phyloP scores from a whole-genome alignment of 2,329 filamentous ascomycete genomes.

The Biscogniauxia sp. region DNA sequence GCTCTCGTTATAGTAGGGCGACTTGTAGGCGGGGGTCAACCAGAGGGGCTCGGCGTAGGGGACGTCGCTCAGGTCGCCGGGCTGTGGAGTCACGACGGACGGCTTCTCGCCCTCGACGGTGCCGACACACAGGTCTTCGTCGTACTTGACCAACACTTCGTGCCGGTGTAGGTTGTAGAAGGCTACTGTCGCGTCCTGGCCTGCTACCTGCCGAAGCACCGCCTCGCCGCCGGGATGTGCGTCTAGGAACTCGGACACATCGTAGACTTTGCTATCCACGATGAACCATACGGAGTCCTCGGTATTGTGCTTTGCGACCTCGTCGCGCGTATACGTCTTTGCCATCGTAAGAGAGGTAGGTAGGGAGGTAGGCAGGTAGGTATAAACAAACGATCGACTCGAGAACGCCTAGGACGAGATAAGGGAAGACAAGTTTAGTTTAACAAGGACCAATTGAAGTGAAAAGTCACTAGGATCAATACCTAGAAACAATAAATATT shows the following conservation, averaged over 20 bases:
- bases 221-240: conserved; percentile 81
- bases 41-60: conserved; percentile 86
- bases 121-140: conserved; percentile 68
- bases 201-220: conserved; percentile 77
- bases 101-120: conserved; percentile 72
- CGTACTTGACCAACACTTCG: conserved; percentile 82
- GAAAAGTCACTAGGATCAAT: too few species aligned
- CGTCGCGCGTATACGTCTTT: conserved; percentile 56
- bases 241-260: conserved; percentile 80
- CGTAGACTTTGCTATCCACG: conserved; percentile 84
- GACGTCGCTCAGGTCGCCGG: conserved; percentile 71
- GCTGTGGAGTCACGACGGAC: conserved; percentile 65
- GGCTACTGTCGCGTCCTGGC: conserved; percentile 74
- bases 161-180: conserved; percentile 94
- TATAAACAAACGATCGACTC: not conserved
- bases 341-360: conserved; percentile 24
- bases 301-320: conserved; percentile 74
- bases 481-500: too few species aligned
- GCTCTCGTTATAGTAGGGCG: conserved; percentile 76
- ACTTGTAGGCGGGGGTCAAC: conserved; percentile 74
- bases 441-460: too few species aligned
- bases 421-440: too few species aligned
- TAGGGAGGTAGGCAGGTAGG: not conserved
- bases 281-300: conserved; percentile 79
- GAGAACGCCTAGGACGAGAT: not conserved